Conservation (phyloP, 345 rosid species). For the sweet orange (Citrus sinensis) region DNA sequence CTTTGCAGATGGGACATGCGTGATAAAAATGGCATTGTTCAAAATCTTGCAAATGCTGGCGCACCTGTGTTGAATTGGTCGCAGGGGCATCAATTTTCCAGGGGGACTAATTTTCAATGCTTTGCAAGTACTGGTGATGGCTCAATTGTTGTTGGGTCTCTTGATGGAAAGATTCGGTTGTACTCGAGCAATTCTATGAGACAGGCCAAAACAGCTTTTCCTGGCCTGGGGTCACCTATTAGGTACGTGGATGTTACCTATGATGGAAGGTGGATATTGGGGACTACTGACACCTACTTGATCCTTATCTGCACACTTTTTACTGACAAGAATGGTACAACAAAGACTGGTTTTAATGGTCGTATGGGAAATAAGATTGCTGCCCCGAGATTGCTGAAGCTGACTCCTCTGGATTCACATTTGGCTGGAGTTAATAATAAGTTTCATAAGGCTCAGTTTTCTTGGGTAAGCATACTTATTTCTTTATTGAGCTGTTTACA, state of each 20-base stretch:
- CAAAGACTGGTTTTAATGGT: conserved; percentile 90
- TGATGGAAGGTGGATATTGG: conserved; percentile 99
- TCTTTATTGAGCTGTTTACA: not conserved
- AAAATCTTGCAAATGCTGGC: conserved; percentile 65
- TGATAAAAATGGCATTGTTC: conserved; percentile 84
- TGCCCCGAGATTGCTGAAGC: conserved; percentile 90
- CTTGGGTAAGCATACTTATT: conserved; percentile 63
- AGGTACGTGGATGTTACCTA: conserved; percentile 95
- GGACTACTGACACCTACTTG: conserved; percentile 89
- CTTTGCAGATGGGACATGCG: conserved; percentile 99
- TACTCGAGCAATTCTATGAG: conserved; percentile 89
- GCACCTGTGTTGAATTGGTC: conserved; percentile 85
- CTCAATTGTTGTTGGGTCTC: conserved; percentile 94
- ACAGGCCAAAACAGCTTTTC: conserved; percentile 97
- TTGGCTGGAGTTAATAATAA: conserved; percentile 82
- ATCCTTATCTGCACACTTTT: conserved; percentile 87
- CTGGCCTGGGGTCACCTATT: conserved; percentile 95
- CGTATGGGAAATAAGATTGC: conserved; percentile 99
- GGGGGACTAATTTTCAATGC: conserved; percentile 98
- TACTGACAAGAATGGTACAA: conserved; percentile 78
- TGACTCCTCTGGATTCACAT: conserved; percentile 83
- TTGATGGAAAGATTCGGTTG: conserved; percentile 93
- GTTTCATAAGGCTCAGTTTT: conserved; percentile 90
- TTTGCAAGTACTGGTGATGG: conserved; percentile 99
- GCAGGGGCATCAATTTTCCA: conserved; percentile 97